Percentiles rank a stretch among this genome's conserved stretches.
Conservation (phyloP, 2,329 filamentous ascomycete species). For the Verticillium dahliae region DNA sequence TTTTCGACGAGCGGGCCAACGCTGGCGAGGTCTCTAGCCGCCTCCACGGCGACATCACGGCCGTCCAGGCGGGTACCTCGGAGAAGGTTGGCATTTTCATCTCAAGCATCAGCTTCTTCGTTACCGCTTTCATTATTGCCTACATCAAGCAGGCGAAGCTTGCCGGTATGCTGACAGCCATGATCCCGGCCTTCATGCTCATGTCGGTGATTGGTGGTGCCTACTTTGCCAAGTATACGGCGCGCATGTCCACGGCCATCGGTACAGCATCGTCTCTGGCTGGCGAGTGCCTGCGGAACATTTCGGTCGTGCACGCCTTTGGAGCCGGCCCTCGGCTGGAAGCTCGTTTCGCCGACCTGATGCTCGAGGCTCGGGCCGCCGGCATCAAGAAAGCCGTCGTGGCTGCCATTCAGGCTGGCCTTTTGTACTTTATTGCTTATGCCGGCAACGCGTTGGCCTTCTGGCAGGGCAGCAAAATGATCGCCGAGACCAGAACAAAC, state of each 20-base stretch:
- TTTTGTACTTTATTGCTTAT: slow-evolving; percentile 62
- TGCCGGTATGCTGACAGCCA: slow-evolving; percentile 56
- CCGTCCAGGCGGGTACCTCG: slow-evolving; percentile 60
- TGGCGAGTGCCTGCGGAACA: slow-evolving; percentile 53
- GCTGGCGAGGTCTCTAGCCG: slow-evolving; percentile 58
- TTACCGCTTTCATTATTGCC: slow-evolving; percentile 60
- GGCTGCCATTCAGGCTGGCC: slow-evolving; percentile 50
- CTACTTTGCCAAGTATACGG: slow-evolving; percentile 45
- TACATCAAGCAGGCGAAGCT: slow-evolving; percentile 58
- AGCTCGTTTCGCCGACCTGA: slow-evolving; percentile 36
- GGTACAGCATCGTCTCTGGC: slow-evolving; percentile 56
- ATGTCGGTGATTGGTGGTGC: slow-evolving; percentile 50
- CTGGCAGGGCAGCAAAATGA: slow-evolving; percentile 51
- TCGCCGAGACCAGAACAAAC: slow-evolving; percentile 19
- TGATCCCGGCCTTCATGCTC: slow-evolving; percentile 56
- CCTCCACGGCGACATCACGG: slow-evolving; percentile 59
- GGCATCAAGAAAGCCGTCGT: slow-evolving; percentile 50
- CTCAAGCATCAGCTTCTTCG: slow-evolving; percentile 56
- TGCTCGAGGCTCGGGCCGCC: slow-evolving; percentile 36
- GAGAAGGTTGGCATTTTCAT: slow-evolving; percentile 65
- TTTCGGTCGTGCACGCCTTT: slow-evolving; percentile 58
- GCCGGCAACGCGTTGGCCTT: slow-evolving; percentile 59
- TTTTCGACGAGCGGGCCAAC: slow-evolving; percentile 56
- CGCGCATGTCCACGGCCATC: slow-evolving; percentile 43
- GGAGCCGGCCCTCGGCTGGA: slow-evolving; percentile 53